Evolutionary conservation across 1,139 yeast species (phyloP).

Genomic region (Candida pseudoviswanathii): DNA sequence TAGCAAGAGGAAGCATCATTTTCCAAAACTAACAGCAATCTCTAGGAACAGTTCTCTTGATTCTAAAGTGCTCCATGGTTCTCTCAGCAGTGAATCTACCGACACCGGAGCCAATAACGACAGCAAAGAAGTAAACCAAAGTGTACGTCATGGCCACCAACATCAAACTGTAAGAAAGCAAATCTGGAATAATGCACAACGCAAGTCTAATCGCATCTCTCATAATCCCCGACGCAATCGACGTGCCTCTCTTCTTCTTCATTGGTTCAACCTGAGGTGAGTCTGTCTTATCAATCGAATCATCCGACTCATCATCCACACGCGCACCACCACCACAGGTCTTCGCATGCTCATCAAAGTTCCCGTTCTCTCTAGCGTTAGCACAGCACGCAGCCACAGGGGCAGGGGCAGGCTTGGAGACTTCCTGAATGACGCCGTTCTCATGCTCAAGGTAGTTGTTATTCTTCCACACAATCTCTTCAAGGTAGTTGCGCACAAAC

Average conservation of each 20-base stretch:
- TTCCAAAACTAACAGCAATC: conserved; percentile 13
- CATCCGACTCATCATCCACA: conserved; percentile 3
- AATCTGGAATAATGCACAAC: conserved; percentile 60
- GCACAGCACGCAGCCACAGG: conserved; percentile 3
- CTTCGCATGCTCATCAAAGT: conserved; percentile 7
- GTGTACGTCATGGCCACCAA: conserved; percentile 76
- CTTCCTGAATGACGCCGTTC: conserved; percentile 14
- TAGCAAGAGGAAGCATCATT: not conserved
- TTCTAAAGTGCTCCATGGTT: conserved; percentile 25
- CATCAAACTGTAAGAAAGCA: conserved; percentile 72
- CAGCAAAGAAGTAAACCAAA: conserved; percentile 68
- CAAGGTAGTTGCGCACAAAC: conserved; percentile 62
- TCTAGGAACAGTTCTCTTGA: conserved; percentile 12
- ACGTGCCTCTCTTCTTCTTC: conserved; percentile 11
- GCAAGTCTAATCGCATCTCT: conserved; percentile 58
- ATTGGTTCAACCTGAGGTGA: conserved; percentile 3
- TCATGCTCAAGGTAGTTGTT: conserved; percentile 27
- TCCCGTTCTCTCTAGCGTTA: conserved; percentile 6
- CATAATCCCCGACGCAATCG: conserved; percentile 31
- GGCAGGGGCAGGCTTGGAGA: conserved; percentile 10
- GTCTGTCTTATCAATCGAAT: conserved; percentile 6
- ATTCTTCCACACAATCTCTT: conserved; percentile 60
- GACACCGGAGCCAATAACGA: conserved; percentile 64
- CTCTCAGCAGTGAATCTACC: conserved; percentile 72
- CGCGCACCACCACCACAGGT: conserved; percentile 1